phyloP scores from a whole-genome alignment of 2,329 filamentous ascomycete genomes.

The Aplosporella prunicola region DNA sequence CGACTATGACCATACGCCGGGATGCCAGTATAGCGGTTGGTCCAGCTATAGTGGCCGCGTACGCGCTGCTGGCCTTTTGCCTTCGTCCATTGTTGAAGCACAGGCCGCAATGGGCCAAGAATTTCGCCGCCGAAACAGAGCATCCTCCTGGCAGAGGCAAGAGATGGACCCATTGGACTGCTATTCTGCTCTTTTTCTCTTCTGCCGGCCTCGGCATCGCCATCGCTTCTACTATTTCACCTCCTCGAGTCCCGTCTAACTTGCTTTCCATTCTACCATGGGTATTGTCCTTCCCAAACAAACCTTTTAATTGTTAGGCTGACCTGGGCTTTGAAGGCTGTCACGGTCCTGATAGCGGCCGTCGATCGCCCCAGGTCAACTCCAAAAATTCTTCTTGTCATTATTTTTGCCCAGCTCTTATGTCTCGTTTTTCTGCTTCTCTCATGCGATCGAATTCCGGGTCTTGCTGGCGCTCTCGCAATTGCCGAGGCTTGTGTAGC shows the following conservation, averaged over 20 bases:
- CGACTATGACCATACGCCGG: too few relatives aligned
- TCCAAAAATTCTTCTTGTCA: constrained; percentile 30
- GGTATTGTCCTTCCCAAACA: not conserved
- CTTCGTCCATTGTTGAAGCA: not conserved
- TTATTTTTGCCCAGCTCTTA: constrained; percentile 29
- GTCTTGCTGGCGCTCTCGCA: constrained; percentile 29
- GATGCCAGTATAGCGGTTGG: too few relatives aligned
- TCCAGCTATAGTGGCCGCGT: not conserved
- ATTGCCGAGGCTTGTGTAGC: constrained; percentile 5
- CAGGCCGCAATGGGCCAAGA: constrained; percentile 4
- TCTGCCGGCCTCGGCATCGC: not conserved
- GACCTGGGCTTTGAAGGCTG: constrained; percentile 20
- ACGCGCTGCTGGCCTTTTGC: not conserved
- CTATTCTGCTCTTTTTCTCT: constrained; percentile 2
- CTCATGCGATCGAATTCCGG: constrained; percentile 15
- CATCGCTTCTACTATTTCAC: not conserved
- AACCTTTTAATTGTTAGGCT: not conserved
- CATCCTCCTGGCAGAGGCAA: not conserved
- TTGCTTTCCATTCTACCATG: constrained; percentile 4
- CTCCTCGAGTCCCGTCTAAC: not conserved
- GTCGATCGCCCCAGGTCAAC: constrained; percentile 33
- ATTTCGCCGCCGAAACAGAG: constrained; percentile 4
- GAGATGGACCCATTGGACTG: constrained; percentile 8
- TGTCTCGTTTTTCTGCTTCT: constrained; percentile 14
- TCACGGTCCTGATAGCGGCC: constrained; percentile 26